phyloP scores from a whole-genome alignment of 495 filamentous ascomycete genomes.

The Lineolata rhizophorae region DNA sequence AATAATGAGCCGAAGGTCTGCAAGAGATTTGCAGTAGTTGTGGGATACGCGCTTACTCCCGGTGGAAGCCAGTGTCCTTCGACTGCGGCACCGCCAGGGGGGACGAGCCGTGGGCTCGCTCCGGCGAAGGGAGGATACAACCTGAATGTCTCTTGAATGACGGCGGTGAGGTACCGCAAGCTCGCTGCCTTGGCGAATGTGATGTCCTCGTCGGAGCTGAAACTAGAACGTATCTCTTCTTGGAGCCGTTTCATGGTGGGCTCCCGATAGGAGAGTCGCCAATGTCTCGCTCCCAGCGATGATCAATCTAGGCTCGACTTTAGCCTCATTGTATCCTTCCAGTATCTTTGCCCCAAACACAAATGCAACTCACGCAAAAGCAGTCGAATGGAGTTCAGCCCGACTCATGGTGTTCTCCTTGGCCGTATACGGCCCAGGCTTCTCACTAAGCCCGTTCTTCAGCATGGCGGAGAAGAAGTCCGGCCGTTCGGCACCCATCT shows the following conservation, averaged over 20 bases:
- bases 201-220: conserved; percentile 21
- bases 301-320: conserved; percentile 21
- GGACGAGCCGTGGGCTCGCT: conserved; percentile 9
- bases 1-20: neutral
- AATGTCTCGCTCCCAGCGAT: conserved; percentile 37
- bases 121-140: conserved; percentile 11
- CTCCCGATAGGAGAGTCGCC: conserved; percentile 24
- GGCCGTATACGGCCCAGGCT: no score
- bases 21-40: no score
- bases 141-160: conserved; percentile 6
- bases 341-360: no score
- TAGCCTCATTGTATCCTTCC: conserved; percentile 22
- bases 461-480: conserved; percentile 20
- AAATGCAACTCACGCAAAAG: no score
- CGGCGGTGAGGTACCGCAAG: conserved; percentile 9
- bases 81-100: conserved; percentile 11
- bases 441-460: no score
- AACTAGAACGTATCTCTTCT: conserved; percentile 24
- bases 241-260: conserved; percentile 16
- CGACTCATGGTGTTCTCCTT: no score
- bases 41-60: no score
- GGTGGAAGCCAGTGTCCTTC: conserved; percentile 12
- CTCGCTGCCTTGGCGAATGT: conserved; percentile 18
- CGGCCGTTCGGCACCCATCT: conserved; percentile 4
- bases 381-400: no score